These are phyloP conservation scores for Ustilago tritici DNA, from an alignment of 1,284 basidiomycete genomes.

Conservation along the genomic window DNA sequence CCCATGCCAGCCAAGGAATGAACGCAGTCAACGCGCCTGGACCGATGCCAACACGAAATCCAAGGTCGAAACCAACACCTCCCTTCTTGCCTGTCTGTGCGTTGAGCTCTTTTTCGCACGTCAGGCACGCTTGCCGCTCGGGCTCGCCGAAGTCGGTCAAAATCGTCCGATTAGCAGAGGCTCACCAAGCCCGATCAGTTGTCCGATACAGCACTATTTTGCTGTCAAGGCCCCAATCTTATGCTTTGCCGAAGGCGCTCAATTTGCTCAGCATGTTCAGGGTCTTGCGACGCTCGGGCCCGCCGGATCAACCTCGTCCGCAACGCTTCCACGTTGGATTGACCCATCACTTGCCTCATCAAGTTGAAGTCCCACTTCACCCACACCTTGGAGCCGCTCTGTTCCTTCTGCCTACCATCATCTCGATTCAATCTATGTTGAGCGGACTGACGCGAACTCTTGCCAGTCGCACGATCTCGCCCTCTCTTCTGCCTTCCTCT, in stretches of 20 bases:
- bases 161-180: no score
- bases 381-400: background rate
- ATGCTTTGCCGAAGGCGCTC: background rate
- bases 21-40: conserved; percentile 43
- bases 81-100: conserved; percentile 3
- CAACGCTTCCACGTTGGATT: background rate
- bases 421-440: conserved; percentile 20
- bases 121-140: conserved; percentile 8
- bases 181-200: no score
- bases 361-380: background rate
- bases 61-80: conserved; percentile 12
- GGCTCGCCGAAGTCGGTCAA: background rate
- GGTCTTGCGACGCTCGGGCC: conserved; percentile 15
- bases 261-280: conserved; percentile 11
- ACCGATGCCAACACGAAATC: conserved; percentile 9
- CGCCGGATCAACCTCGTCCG: conserved; percentile 14
- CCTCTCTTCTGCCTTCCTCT: background rate
- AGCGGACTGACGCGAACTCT: conserved; percentile 17
- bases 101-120: background rate
- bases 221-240: conserved; percentile 1
- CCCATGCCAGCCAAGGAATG: conserved; percentile 8
- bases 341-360: conserved; percentile 10
- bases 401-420: conserved; percentile 3
- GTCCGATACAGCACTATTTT: background rate
- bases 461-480: conserved; percentile 7